Conservation (phyloP, 2,329 filamentous ascomycete genomes). For the Aspergillus oerlinghausenensis region DNA sequence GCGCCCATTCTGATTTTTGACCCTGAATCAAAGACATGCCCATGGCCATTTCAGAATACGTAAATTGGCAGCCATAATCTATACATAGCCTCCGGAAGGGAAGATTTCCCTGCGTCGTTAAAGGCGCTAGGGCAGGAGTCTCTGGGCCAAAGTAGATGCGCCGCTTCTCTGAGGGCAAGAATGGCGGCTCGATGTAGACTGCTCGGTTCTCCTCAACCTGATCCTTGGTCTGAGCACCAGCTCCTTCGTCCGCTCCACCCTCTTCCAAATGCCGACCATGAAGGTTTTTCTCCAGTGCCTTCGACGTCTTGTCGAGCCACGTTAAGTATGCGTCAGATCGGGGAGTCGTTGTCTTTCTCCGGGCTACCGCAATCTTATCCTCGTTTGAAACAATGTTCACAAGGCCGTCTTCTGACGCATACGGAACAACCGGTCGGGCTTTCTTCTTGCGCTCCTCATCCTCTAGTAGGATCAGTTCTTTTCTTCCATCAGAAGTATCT, state of each 20-base stretch:
- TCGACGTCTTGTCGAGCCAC: constrained; percentile 68
- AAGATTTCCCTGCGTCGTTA: constrained; percentile 95
- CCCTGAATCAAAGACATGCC: constrained; percentile 84
- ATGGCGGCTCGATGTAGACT: constrained; percentile 76
- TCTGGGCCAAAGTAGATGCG: constrained; percentile 90
- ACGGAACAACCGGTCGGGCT: constrained; percentile 23
- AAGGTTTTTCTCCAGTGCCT: constrained; percentile 45
- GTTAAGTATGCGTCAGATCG: constrained; percentile 70
- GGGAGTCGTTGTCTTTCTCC: constrained; percentile 65
- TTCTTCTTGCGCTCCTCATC: constrained; percentile 47
- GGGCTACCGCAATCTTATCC: constrained; percentile 70
- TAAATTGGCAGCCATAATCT: constrained; percentile 83
- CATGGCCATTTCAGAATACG: constrained; percentile 98
- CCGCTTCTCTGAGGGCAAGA: constrained; percentile 89
- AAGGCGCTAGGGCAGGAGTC: constrained; percentile 85
- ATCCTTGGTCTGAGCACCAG: constrained; percentile 36
- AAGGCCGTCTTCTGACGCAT: constrained; percentile 54
- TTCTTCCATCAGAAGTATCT: constrained; percentile 70
- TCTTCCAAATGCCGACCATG: constrained; percentile 42
- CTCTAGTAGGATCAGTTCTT: constrained; percentile 70
- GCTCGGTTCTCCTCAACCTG: constrained; percentile 67
- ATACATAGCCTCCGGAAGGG: constrained; percentile 89
- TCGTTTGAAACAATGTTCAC: constrained; percentile 68
- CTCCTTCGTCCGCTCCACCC: constrained; percentile 24
- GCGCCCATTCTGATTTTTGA: constrained; percentile 85